Base-by-base conservation (phyloP, 1,284 basidiomycete species). In the Phaffia rhodozyma region DNA sequence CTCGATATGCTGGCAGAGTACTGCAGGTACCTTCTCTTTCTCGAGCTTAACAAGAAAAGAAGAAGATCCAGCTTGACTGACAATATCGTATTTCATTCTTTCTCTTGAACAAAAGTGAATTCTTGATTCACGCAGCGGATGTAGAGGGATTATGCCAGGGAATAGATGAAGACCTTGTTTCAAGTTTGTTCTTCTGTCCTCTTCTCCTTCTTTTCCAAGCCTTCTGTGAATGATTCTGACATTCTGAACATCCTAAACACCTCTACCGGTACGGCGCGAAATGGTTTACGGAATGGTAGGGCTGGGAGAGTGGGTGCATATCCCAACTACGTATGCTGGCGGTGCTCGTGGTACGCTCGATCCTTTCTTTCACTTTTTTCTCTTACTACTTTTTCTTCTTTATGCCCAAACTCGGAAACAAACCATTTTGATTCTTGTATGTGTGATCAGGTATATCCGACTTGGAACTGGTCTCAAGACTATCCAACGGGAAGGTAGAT, bases 111-210 rank as follows among this genome's bases (percentile, higher is more conserved):
- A 69, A 54, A 72, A 94, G 91, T 70, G 96, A 98, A 75, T 91
- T 98, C 70, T 77, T 99, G 49, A 83, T 99, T 53, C 96, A 98
- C 75, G 94, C 96, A 0, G 96, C 96, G 5, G 96, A 98, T 71
- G 92, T 98, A 4, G 96, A 99, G 75, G 96, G 96, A 0, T 78
- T 98, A 38, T 98, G 96, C 75, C 85, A 92, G 77, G 96, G 96
- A 0, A 93, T 98, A 66, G 96, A 99, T 73, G 84, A 91, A 73
- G 84, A 87, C 32, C 82, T 99, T 7, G 94, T 98, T 6, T 69
- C 77, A 68, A 85, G 93, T 89, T 69, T 69, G 86, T 75, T 32
- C 16, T 5, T 27, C 48, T 34, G 9, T 20, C 3, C 9, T 47
- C 5, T 9, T 34, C 29, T 55, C 47, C n/a, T 23, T 52, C 6